Evolutionary conservation across 441 rosid species (phyloP).

Genomic region (Croton setiger): DNA sequence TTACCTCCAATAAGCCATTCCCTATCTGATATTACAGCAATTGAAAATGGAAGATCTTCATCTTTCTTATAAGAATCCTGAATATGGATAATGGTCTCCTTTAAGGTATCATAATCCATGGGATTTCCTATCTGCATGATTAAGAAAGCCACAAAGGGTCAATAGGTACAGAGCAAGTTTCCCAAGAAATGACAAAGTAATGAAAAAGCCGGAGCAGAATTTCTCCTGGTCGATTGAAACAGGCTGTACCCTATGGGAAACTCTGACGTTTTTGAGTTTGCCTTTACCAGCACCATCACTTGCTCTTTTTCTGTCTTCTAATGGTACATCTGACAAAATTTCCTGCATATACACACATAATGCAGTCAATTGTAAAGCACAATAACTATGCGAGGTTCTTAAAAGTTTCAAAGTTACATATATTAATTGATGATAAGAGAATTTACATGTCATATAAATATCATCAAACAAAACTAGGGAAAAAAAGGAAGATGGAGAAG

Average conservation of each 20-base stretch:
- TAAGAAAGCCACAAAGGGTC: constrained; percentile 17
- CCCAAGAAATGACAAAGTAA: constrained; percentile 3
- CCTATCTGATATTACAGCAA: constrained; percentile 81
- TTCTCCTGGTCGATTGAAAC: constrained; percentile 3
- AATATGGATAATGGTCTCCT: constrained; percentile 58
- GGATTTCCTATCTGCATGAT: constrained; percentile 80
- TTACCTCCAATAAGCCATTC: constrained; percentile 60
- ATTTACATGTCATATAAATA: neutral
- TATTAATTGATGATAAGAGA: neutral
- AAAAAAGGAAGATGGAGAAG: neutral
- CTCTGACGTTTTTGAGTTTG: constrained; percentile 52
- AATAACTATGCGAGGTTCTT: neutral
- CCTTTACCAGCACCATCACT: constrained; percentile 35
- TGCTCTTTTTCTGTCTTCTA: constrained; percentile 60
- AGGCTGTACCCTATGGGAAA: constrained; percentile 63
- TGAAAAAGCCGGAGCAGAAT: neutral
- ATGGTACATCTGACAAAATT: constrained; percentile 81
- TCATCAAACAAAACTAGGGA: neutral
- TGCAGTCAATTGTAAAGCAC: neutral
- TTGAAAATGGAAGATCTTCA: constrained; percentile 62
- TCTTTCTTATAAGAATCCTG: constrained; percentile 46
- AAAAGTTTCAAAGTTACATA: constrained; percentile 1
- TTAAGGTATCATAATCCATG: constrained; percentile 67
- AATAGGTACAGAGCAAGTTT: constrained; percentile 14
- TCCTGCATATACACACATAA: constrained; percentile 48